Conservation (phyloP, 176 grass and related monocot genomes). For the Miscanthus lutarioriparius region DNA sequence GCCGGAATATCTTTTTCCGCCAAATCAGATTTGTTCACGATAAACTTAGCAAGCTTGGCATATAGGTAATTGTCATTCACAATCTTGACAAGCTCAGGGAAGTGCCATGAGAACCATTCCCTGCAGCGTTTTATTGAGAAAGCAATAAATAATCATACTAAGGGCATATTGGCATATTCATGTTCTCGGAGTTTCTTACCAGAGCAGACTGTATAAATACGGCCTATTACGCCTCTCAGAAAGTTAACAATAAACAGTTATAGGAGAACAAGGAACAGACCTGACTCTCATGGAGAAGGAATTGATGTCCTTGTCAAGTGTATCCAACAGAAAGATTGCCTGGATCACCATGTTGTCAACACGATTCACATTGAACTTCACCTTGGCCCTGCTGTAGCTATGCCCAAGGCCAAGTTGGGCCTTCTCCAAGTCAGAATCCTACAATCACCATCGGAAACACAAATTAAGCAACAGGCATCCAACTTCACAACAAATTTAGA, state of each 20-base stretch:
- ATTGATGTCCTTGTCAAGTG: constrained; percentile 86
- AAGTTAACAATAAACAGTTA: background rate
- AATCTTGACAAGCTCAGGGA: constrained; percentile 81
- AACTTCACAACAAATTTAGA: background rate
- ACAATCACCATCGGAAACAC: background rate
- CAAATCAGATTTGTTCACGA: constrained; percentile 74
- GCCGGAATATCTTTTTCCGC: constrained; percentile 57
- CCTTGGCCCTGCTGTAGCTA: constrained; percentile 84
- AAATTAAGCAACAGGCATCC: background rate
- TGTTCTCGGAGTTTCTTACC: background rate
- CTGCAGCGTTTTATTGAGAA: constrained; percentile 24
- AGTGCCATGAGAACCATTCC: constrained; percentile 92
- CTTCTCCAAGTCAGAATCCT: constrained; percentile 73
- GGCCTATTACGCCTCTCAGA: background rate
- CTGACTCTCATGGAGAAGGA: constrained; percentile 93
- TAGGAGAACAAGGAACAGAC: constrained; percentile 25
- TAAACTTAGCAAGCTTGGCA: constrained; percentile 73
- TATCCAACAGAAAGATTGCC: constrained; percentile 85
- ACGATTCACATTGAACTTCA: constrained; percentile 88
- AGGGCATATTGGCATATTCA: background rate
- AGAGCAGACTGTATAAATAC: background rate
- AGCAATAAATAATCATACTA: background rate
- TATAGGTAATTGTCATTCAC: constrained; percentile 89
- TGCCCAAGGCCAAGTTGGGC: constrained; percentile 67
- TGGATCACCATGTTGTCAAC: constrained; percentile 97